Evolutionary conservation across 768 basidiomycete genomes (phyloP).

Genomic region (Pleurotus sapidus): DNA sequence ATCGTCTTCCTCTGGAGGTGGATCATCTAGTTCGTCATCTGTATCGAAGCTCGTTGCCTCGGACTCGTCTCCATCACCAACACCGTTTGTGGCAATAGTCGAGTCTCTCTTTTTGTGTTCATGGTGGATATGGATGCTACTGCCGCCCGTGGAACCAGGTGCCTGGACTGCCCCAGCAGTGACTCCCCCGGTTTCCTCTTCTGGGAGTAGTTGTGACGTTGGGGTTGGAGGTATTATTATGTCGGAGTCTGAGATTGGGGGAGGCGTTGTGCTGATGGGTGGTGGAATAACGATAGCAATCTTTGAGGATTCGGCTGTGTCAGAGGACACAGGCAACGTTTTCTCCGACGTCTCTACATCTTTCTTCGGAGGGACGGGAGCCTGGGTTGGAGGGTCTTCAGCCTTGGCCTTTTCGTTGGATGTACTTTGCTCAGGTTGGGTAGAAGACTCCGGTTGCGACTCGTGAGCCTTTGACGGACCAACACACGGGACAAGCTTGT

Average conservation of each 20-base stretch:
- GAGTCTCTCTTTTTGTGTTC: conserved; percentile 26
- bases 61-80: conserved; percentile 39
- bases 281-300: conserved; percentile 31
- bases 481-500: conserved; percentile 64
- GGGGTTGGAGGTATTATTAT: conserved; percentile 48
- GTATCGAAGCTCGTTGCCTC: conserved; percentile 54
- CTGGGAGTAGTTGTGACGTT: conserved; percentile 26
- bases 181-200: conserved; percentile 79
- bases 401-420: conserved; percentile 27
- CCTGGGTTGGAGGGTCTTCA: not conserved
- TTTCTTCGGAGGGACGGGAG: conserved; percentile 11
- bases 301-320: conserved; percentile 9
- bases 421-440: conserved; percentile 28
- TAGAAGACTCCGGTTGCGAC: conserved; percentile 28
- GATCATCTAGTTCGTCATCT: conserved; percentile 47
- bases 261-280: conserved; percentile 16
- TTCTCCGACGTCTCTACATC: conserved; percentile 18
- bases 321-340: not conserved
- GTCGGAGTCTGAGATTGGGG: conserved; percentile 28
- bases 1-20: conserved; percentile 62
- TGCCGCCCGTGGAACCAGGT: conserved; percentile 73
- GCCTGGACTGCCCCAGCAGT: conserved; percentile 92
- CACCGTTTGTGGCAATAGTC: conserved; percentile 26
- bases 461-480: conserved; percentile 48
- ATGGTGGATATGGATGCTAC: conserved; percentile 13